These are phyloP conservation scores for Panellus pusillus DNA, from an alignment of 768 basidiomycete species.

Conservation along the genomic window DNA sequence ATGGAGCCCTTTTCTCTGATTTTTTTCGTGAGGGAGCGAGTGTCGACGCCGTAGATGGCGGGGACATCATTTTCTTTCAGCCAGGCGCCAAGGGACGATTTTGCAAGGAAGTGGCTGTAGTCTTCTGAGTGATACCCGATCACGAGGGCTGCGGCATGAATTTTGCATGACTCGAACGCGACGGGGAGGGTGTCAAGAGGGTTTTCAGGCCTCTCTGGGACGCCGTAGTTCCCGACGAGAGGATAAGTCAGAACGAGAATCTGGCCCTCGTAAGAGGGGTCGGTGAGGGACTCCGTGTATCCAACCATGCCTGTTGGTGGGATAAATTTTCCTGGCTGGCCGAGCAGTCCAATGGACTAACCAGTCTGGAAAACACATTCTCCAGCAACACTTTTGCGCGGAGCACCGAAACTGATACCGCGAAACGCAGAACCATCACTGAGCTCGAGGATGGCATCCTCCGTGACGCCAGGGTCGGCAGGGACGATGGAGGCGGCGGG, in stretches of 20 bases:
- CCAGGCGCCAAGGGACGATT: slow-evolving; percentile 86
- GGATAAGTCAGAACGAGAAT: slow-evolving; percentile 98
- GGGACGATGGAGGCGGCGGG: slow-evolving; percentile 28
- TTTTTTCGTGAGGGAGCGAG: slow-evolving; percentile 93
- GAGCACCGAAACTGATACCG: slow-evolving; percentile 92
- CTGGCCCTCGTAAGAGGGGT: slow-evolving; percentile 97
- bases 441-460: slow-evolving; percentile 82
- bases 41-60: slow-evolving; percentile 95
- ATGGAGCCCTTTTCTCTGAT: slow-evolving; percentile 94
- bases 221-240: slow-evolving; percentile 95
- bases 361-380: slow-evolving; percentile 99
- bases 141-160: slow-evolving; percentile 89
- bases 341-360: slow-evolving; percentile 37
- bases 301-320: slow-evolving; percentile 88
- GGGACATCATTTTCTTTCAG: slow-evolving; percentile 93
- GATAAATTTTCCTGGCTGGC: slow-evolving; percentile 3
- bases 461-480: not conserved
- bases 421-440: slow-evolving; percentile 85
- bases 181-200: slow-evolving; percentile 57
- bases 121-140: slow-evolving; percentile 93
- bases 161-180: slow-evolving; percentile 92
- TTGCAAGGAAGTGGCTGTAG: slow-evolving; percentile 92
- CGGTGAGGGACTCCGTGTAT: slow-evolving; percentile 96
- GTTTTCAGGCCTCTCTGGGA: slow-evolving; percentile 66
- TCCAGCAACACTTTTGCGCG: slow-evolving; percentile 87